Evolutionary conservation across 805 yeast genomes (phyloP).

Genomic region (Yarrowia divulgata): DNA sequence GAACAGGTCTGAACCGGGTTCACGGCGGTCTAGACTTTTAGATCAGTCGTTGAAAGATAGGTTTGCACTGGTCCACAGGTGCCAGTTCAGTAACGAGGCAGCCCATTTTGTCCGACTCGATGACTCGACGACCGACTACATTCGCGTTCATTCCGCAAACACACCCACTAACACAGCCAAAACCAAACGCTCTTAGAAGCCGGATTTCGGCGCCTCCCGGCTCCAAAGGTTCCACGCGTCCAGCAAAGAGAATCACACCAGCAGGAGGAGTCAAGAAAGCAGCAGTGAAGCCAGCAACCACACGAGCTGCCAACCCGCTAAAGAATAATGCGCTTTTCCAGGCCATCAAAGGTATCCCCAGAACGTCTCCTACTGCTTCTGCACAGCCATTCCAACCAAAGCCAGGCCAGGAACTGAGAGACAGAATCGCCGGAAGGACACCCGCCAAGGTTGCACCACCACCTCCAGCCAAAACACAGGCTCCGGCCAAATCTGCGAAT

Average conservation of each 20-base stretch:
- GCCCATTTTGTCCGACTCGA: too few species aligned
- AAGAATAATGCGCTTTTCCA: conserved; percentile 26
- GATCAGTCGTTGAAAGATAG: too few species aligned
- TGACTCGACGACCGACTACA: too few species aligned
- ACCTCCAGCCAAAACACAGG: background rate
- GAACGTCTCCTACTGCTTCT: background rate
- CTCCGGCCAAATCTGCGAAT: background rate
- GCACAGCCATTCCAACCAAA: background rate
- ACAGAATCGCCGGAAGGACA: conserved; percentile 7
- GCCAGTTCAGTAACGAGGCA: too few species aligned
- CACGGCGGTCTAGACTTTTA: too few species aligned
- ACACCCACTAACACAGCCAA: conserved; percentile 17
- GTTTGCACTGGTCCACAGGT: too few species aligned
- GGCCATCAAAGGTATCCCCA: conserved; percentile 19
- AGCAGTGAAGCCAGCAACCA: background rate
- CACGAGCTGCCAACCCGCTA: background rate
- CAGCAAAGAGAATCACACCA: background rate
- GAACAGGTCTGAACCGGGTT: too few species aligned
- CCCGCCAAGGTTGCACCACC: background rate
- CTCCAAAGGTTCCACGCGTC: background rate
- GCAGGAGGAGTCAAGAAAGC: background rate
- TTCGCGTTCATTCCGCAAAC: too few species aligned
- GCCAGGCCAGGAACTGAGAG: conserved; percentile 20
- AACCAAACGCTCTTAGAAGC: background rate
- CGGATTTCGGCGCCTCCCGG: conserved; percentile 3